Base-by-base conservation (phyloP, 768 basidiomycete species). In the Serendipita indica region DNA sequence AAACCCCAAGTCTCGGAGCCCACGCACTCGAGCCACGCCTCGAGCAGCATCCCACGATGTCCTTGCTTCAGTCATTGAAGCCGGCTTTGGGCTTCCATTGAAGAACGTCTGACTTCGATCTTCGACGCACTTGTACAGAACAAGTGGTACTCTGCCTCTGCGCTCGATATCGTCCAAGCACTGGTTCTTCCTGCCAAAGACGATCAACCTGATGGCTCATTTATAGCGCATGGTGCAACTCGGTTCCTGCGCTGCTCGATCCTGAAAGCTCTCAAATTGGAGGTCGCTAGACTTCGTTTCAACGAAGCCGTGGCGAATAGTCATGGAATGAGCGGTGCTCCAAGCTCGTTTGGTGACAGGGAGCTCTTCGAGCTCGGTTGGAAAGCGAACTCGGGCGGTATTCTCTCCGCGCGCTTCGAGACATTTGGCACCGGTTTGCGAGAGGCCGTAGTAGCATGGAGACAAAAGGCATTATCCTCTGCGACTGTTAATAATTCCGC, bases 241-340 rank as follows among this genome's bases (percentile, higher is more conserved):
- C 45, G 45, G 12, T 14, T 22, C 2, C 14, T 46, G 13, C 14
- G 45, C 12, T 46, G 12, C 22, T 14, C 45, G 12, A 16, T 46
- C 13, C 14, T 27, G 13, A 16, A 46, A 14, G 45, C 45, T 14
- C 45, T 46, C 14, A 16, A 12, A 20, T 10, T 27, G 22, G 45
- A 46, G 2, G 14, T 59, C 7, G 58, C 58, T 3, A 41, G 43
- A 7, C 27, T 20, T 5, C 58, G 34, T 6, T 18, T 59, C n/a
- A 49, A 25, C 43, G 58, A 25, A 13, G 30, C 20, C 3, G 32
- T 32, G 3, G 43, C 58, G 1, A n/a, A 16, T n/a, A 28, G 13
- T 16, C 33, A 46, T 45, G 25, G 39, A 14, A 59, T 59, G 58
- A 37, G 25, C 3, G 58, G 58, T 37, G 58, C 43, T 6, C 41